Percentiles rank a stretch among this genome's conserved stretches.
phyloP scores from a whole-genome alignment of 768 basidiomycete species.

The Boletus edulis region DNA sequence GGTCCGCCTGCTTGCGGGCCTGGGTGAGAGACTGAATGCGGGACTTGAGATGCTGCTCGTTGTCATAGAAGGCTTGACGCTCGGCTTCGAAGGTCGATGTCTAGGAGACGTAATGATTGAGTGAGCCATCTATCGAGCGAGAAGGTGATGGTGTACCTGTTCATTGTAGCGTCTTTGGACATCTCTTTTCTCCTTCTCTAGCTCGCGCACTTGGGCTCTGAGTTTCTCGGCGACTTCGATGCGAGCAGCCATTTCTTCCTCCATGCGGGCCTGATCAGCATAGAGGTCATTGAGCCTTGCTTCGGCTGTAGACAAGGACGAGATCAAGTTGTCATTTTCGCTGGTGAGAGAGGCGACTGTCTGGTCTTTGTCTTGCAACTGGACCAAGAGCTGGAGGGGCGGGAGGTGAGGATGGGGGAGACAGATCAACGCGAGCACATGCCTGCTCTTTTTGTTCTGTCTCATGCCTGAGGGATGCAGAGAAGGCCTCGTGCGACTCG shows the following conservation, averaged over 20 bases:
- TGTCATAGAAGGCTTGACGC: slow-evolving; percentile 89
- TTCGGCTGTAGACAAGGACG: slow-evolving; percentile 67
- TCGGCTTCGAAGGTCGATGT: slow-evolving; percentile 89
- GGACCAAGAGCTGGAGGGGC: slow-evolving; percentile 61
- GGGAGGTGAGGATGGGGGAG: slow-evolving; percentile 9
- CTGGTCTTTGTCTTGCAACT: slow-evolving; percentile 78
- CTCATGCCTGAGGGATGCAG: slow-evolving; percentile 67
- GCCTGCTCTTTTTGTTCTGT: slow-evolving; percentile 83
- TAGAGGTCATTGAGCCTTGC: slow-evolving; percentile 76
- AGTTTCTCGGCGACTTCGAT: slow-evolving; percentile 84
- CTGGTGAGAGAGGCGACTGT: slow-evolving; percentile 54
- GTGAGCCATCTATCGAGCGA: slow-evolving; percentile 13
- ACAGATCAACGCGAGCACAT: slow-evolving; percentile 18
- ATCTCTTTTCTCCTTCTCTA: slow-evolving; percentile 89
- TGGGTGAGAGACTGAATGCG: slow-evolving; percentile 80
- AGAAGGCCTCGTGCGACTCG: slow-evolving; percentile 55
- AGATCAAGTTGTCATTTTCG: slow-evolving; percentile 65
- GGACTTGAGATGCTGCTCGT: slow-evolving; percentile 89
- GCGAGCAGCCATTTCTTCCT: slow-evolving; percentile 76
- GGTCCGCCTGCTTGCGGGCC: slow-evolving; percentile 54
- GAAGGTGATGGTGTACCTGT: slow-evolving; percentile 50
- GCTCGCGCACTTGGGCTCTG: slow-evolving; percentile 72
- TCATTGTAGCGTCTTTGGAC: slow-evolving; percentile 81
- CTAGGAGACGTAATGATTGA: slow-evolving; percentile 38
- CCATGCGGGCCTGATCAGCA: slow-evolving; percentile 76